phyloP scores from a whole-genome alignment of 1,139 yeast species.

The Zygotorulaspora mrakii region DNA sequence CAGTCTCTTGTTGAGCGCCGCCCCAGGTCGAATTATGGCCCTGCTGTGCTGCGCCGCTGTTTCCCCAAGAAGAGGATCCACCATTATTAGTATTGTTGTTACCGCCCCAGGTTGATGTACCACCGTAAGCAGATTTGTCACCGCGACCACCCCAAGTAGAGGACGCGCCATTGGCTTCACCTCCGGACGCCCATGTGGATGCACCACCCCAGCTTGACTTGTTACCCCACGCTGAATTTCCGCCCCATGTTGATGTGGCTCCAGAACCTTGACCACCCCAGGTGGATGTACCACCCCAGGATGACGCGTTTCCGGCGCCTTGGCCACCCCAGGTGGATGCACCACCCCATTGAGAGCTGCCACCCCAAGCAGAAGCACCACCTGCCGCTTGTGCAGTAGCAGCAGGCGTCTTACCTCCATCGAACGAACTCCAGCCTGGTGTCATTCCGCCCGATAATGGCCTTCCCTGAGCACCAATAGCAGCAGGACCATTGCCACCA shows the following conservation, averaged over 20 bases:
- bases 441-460: slow-evolving; percentile 49
- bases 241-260: slow-evolving; percentile 41
- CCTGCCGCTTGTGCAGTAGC: slow-evolving; percentile 42
- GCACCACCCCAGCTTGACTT: slow-evolving; percentile 38
- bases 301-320: slow-evolving; percentile 44
- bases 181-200: slow-evolving; percentile 37
- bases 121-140: slow-evolving; percentile 34
- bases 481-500: slow-evolving; percentile 23
- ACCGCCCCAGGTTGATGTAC: slow-evolving; percentile 36
- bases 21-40: slow-evolving; percentile 41
- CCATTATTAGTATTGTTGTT: slow-evolving; percentile 22
- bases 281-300: slow-evolving; percentile 43
- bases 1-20: slow-evolving; percentile 28
- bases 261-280: slow-evolving; percentile 40
- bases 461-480: slow-evolving; percentile 28
- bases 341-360: slow-evolving; percentile 49
- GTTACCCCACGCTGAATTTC: slow-evolving; percentile 44
- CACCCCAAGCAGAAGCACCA: slow-evolving; percentile 46
- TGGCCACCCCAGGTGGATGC: slow-evolving; percentile 52
- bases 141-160: slow-evolving; percentile 38
- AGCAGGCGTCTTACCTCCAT: slow-evolving; percentile 49
- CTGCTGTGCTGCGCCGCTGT: slow-evolving; percentile 36
- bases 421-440: slow-evolving; percentile 49
- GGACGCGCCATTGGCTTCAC: slow-evolving; percentile 33
- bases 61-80: slow-evolving; percentile 33